These are phyloP conservation scores for Ceratobasidium sp. DNA, from an alignment of 1,284 basidiomycete species.

Conservation along the genomic window DNA sequence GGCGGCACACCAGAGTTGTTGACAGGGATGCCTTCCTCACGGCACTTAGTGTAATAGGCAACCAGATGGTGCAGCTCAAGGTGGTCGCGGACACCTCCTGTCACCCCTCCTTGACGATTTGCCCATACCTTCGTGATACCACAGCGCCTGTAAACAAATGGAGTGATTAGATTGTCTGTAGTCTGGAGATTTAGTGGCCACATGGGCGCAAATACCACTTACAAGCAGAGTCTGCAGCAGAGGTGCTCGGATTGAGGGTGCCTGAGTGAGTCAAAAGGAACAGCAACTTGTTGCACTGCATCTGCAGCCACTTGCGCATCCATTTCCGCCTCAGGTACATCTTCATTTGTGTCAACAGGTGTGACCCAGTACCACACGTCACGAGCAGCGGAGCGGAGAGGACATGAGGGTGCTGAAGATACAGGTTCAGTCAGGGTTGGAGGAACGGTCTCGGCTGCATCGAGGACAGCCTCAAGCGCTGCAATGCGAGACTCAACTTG, in stretches of 20 bases:
- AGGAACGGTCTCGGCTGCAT: background rate
- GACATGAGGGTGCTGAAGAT: background rate
- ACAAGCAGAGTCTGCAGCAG: conserved; percentile 15
- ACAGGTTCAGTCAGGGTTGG: background rate
- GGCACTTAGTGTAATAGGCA: too few species aligned
- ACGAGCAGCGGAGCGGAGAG: background rate
- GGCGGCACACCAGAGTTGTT: too few species aligned
- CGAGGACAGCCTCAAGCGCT: background rate
- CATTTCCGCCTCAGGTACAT: background rate
- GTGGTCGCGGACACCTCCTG: too few species aligned
- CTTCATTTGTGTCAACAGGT: background rate
- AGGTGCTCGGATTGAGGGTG: conserved; percentile 5
- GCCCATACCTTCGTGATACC: too few species aligned
- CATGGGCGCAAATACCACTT: background rate
- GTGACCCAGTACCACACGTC: background rate
- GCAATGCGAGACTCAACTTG: background rate
- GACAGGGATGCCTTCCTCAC: too few species aligned
- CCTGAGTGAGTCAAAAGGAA: background rate
- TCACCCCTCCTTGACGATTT: too few species aligned
- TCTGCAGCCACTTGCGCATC: background rate
- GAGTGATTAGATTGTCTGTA: background rate
- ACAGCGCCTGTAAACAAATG: too few species aligned
- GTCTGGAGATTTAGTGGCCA: background rate
- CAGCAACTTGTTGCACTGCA: background rate
- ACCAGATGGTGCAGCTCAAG: too few species aligned